phyloP scores from a whole-genome alignment of 1,284 basidiomycete genomes.

The Ceratobasidium sp. region DNA sequence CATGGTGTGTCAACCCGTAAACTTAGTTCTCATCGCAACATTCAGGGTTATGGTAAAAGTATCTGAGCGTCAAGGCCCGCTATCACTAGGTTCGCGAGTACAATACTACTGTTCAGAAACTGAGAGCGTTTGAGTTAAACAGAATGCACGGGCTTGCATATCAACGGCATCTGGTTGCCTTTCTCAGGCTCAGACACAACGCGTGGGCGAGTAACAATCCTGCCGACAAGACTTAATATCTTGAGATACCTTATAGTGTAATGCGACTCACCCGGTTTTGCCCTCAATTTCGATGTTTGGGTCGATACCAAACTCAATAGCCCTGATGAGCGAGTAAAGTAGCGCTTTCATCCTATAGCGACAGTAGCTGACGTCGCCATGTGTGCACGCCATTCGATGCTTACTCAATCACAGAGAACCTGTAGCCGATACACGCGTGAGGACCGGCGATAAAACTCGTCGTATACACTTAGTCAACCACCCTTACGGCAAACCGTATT shows the following conservation, averaged over 20 bases:
- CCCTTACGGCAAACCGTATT: constrained; percentile 33
- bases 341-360: constrained; percentile 26
- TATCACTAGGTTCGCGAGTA: too few species aligned
- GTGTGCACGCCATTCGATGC: too few species aligned
- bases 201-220: constrained; percentile 14
- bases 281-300: constrained; percentile 18
- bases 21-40: too few species aligned
- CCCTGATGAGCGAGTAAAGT: constrained; percentile 14
- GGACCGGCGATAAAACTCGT: neutral
- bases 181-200: constrained; percentile 12
- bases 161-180: constrained; percentile 34
- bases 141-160: constrained; percentile 8
- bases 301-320: constrained; percentile 27
- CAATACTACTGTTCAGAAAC: too few species aligned
- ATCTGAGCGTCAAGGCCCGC: too few species aligned
- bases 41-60: too few species aligned
- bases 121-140: too few species aligned
- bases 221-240: neutral
- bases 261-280: constrained; percentile 9
- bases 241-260: neutral
- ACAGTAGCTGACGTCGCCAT: too few species aligned
- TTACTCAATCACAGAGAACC: constrained; percentile 19
- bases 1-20: too few species aligned
- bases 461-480: neutral
- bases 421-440: constrained; percentile 10